These are phyloP conservation scores for Microascus cirrosus DNA, from an alignment of 2,329 filamentous ascomycete species.

Conservation along the genomic window DNA sequence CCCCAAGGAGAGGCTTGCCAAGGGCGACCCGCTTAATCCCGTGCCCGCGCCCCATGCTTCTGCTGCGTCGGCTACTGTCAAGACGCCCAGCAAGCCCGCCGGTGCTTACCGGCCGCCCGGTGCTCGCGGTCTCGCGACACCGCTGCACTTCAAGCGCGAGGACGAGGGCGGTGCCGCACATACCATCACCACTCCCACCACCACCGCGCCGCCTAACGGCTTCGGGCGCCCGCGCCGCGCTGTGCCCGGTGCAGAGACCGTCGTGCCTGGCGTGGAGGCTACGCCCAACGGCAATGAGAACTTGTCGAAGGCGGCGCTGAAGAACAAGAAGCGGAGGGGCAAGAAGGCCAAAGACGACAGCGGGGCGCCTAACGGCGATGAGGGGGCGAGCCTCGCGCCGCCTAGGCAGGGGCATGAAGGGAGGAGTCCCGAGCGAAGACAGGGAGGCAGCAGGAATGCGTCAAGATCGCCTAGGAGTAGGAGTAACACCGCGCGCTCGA, in stretches of 20 bases:
- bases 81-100: constrained; percentile 93
- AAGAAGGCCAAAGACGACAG: constrained; percentile 71
- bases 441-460: constrained; percentile 42
- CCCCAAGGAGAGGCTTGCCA: constrained; percentile 42
- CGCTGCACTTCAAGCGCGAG: constrained; percentile 92
- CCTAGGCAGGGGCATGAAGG: constrained; percentile 29
- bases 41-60: constrained; percentile 74
- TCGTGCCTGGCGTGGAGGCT: constrained; percentile 51
- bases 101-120: constrained; percentile 93
- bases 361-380: constrained; percentile 10
- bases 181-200: constrained; percentile 41
- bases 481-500: constrained; percentile 35
- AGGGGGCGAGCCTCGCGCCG: constrained; percentile 33
- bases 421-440: constrained; percentile 54
- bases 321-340: constrained; percentile 96
- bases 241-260: constrained; percentile 75
- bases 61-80: constrained; percentile 70
- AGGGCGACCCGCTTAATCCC: constrained; percentile 61
- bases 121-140: constrained; percentile 78
- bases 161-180: constrained; percentile 91
- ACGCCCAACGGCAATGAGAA: constrained; percentile 55
- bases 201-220: constrained; percentile 65
- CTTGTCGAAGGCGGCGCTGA: constrained; percentile 72
- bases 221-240: constrained; percentile 67
- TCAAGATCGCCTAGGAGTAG: constrained; percentile 39